These are phyloP conservation scores for Phytophthora uliginosa DNA, from an alignment of 352 stramenopile species.

Conservation along the genomic window DNA sequence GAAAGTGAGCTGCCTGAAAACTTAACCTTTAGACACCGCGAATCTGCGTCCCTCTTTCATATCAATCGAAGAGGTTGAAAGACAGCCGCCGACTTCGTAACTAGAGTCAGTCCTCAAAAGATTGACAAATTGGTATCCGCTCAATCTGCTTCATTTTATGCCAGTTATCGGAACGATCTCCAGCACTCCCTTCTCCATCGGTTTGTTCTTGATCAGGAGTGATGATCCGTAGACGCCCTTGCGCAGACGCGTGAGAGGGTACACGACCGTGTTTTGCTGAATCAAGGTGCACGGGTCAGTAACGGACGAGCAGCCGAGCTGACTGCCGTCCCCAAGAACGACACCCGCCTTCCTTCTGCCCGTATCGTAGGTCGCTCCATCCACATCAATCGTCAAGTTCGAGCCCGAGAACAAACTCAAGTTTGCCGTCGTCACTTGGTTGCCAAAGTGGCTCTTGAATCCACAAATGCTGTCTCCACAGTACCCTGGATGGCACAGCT, in stretches of 20 bases:
- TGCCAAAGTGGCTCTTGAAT: conserved; percentile 85
- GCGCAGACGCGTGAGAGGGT: conserved; percentile 69
- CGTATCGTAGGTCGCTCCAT: conserved; percentile 59
- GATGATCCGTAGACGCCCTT: conserved; percentile 80
- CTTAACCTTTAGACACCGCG: neutral
- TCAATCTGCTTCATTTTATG: neutral
- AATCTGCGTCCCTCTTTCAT: neutral
- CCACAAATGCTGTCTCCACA: conserved; percentile 81
- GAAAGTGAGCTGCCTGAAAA: conserved; percentile 16
- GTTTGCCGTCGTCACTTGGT: conserved; percentile 87
- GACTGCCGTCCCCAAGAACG: conserved; percentile 73
- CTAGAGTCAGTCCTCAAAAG: neutral
- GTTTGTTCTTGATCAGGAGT: conserved; percentile 86
- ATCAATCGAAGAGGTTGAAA: neutral
- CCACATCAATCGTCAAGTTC: conserved; percentile 46
- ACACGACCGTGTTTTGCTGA: conserved; percentile 66
- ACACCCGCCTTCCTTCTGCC: conserved; percentile 79
- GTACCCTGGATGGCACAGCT: conserved; percentile 82
- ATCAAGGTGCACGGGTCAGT: conserved; percentile 83
- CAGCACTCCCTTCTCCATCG: conserved; percentile 74
- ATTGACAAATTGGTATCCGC: neutral
- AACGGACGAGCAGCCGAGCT: conserved; percentile 78
- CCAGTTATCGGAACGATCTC: conserved; percentile 49
- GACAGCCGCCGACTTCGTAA: neutral
- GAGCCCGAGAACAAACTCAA: conserved; percentile 62